Evolutionary conservation across 352 stramenopile genomes (phyloP).

Genomic region (Phytophthora macrochlamydospora): DNA sequence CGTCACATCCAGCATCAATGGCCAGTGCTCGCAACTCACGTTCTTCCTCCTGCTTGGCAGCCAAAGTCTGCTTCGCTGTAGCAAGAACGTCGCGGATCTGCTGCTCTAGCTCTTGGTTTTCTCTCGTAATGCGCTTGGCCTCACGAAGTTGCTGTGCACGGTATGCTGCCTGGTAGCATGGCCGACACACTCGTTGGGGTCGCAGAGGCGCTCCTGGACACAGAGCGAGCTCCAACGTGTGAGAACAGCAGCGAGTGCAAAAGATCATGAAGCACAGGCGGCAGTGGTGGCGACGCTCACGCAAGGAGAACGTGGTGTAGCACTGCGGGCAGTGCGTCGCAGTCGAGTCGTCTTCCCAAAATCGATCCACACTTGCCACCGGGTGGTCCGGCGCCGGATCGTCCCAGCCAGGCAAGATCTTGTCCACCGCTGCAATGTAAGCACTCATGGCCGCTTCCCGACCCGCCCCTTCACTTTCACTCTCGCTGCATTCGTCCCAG

Average conservation of each 20-base stretch:
- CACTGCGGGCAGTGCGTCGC: slow-evolving; percentile 54
- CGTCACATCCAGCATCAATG: slow-evolving; percentile 45
- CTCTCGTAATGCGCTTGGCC: slow-evolving; percentile 52
- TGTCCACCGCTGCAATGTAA: slow-evolving; percentile 64
- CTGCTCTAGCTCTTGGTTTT: slow-evolving; percentile 71
- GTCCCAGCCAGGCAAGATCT: slow-evolving; percentile 72
- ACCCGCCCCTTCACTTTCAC: slow-evolving; percentile 15
- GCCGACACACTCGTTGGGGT: slow-evolving; percentile 55
- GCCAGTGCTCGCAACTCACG: slow-evolving; percentile 51
- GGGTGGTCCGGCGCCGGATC: slow-evolving; percentile 50
- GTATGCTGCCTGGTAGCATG: slow-evolving; percentile 60
- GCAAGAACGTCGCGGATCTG: slow-evolving; percentile 47
- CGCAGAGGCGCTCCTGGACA: slow-evolving; percentile 66
- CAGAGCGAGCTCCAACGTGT: slow-evolving; percentile 57
- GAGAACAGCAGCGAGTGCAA: slow-evolving; percentile 56
- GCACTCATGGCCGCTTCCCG: slow-evolving; percentile 54
- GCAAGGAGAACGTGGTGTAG: slow-evolving; percentile 43
- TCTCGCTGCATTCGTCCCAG: slow-evolving; percentile 66
- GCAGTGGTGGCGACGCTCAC: slow-evolving; percentile 68
- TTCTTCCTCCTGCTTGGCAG: slow-evolving; percentile 44
- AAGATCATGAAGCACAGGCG: slow-evolving; percentile 80
- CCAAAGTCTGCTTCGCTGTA: slow-evolving; percentile 40
- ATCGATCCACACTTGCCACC: slow-evolving; percentile 51
- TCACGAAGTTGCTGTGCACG: slow-evolving; percentile 54
- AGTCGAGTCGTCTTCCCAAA: slow-evolving; percentile 66